phyloP scores from a whole-genome alignment of 2,329 filamentous ascomycete genomes.

The Colletotrichum sp. region DNA sequence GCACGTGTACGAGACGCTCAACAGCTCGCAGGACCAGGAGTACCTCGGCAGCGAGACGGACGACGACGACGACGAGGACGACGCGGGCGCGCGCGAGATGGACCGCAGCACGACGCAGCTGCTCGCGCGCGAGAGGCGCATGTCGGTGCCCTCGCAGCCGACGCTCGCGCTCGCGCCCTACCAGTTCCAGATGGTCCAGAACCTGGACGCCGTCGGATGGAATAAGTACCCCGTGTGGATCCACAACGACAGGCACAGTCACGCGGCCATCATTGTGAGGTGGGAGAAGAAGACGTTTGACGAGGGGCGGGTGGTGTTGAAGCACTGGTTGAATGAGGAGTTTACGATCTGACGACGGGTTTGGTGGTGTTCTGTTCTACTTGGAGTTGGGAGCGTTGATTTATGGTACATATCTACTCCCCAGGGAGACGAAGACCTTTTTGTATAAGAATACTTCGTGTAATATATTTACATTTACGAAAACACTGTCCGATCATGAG shows the following conservation, averaged over 20 bases:
- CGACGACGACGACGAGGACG: conserved; percentile 34
- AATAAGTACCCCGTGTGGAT: conserved; percentile 75
- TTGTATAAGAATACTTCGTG: background rate
- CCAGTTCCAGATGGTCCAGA: conserved; percentile 86
- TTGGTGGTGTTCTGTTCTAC: background rate
- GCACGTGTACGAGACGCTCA: conserved; percentile 76
- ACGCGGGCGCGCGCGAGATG: conserved; percentile 40
- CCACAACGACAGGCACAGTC: conserved; percentile 77
- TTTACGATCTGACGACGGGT: conserved; percentile 64
- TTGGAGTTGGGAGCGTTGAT: conserved; percentile 1
- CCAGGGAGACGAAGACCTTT: background rate
- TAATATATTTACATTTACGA: background rate
- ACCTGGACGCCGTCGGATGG: conserved; percentile 71
- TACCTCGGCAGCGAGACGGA: conserved; percentile 68
- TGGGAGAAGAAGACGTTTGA: conserved; percentile 69
- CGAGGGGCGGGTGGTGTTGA: conserved; percentile 79
- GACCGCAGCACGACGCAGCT: conserved; percentile 41
- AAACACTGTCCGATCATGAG: background rate
- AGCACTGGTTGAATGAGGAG: conserved; percentile 79
- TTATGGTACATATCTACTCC: background rate
- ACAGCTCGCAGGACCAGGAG: conserved; percentile 70
- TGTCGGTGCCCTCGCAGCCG: conserved; percentile 57
- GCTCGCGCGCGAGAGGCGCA: conserved; percentile 45
- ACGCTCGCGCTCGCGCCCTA: conserved; percentile 78
- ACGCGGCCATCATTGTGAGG: conserved; percentile 89